Percentiles rank a stretch among this genome's conserved stretches.
Conservation (phyloP, 2,329 filamentous ascomycete genomes). For the Leptosphaerulina australis region DNA sequence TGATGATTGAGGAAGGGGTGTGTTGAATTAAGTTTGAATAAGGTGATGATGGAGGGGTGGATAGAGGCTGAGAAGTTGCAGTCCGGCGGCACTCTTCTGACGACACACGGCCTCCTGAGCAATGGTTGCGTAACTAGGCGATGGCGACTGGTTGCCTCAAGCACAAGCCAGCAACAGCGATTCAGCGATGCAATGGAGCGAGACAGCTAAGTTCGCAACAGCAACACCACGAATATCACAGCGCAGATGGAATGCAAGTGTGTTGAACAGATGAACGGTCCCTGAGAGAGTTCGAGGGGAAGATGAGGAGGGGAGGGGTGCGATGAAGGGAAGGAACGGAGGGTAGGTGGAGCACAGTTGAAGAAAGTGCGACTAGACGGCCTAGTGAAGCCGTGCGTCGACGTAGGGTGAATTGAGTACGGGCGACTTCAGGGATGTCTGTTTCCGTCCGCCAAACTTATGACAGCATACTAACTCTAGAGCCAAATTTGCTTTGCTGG, state of each 20-base stretch:
- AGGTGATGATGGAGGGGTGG: slow-evolving; percentile 19
- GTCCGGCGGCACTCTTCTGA: slow-evolving; percentile 28
- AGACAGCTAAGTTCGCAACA: slow-evolving; percentile 27
- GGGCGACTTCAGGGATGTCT: slow-evolving; percentile 36
- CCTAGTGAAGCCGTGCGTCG: slow-evolving; percentile 40
- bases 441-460: slow-evolving; percentile 28
- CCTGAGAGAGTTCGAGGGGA: slow-evolving; percentile 33
- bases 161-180: slow-evolving; percentile 17
- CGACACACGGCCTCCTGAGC: slow-evolving; percentile 41
- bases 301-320: slow-evolving; percentile 31
- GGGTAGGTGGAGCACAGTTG: slow-evolving; percentile 39
- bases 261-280: slow-evolving; percentile 26
- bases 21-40: slow-evolving; percentile 23
- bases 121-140: slow-evolving; percentile 36
- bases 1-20: slow-evolving; percentile 13
- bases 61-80: slow-evolving; percentile 16
- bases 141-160: slow-evolving; percentile 31
- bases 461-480: slow-evolving; percentile 44
- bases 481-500: slow-evolving; percentile 28
- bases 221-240: slow-evolving; percentile 26
- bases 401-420: slow-evolving; percentile 41
- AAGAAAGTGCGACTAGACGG: slow-evolving; percentile 41
- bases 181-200: slow-evolving; percentile 18
- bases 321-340: slow-evolving; percentile 37
- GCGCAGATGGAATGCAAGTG: slow-evolving; percentile 20